phyloP scores from a whole-genome alignment of 345 rosid species.

The Raphanus sativus region DNA sequence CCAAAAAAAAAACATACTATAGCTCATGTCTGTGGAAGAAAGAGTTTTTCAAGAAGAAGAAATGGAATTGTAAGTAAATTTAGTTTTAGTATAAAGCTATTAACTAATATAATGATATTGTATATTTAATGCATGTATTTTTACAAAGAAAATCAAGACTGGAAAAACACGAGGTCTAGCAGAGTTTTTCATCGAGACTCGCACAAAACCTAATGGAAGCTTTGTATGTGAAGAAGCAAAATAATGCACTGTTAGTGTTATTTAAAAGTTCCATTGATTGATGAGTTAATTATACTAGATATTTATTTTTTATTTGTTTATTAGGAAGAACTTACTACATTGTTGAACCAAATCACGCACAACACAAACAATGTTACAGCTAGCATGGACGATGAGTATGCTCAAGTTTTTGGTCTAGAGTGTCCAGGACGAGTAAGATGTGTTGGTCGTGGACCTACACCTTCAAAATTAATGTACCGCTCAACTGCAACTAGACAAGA shows the following conservation, averaged over 20 bases:
- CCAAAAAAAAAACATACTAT: neutral
- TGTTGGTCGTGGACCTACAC: constrained; percentile 5
- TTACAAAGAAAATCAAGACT: no score
- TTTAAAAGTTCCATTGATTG: no score
- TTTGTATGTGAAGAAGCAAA: no score
- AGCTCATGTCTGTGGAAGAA: neutral
- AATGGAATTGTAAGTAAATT: neutral
- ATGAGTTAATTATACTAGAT: no score
- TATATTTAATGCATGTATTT: neutral
- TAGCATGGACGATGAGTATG: constrained; percentile 15
- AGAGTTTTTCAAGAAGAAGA: neutral
- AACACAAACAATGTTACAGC: neutral
- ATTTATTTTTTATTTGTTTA: no score
- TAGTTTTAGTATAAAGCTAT: neutral
- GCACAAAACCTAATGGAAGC: no score
- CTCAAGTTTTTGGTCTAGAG: constrained; percentile 15
- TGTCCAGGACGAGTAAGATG: neutral
- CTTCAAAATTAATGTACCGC: neutral
- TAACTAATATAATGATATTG: neutral
- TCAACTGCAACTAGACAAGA: neutral
- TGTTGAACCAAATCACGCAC: neutral
- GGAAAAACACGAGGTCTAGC: no score
- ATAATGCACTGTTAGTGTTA: no score
- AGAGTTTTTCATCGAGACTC: no score
- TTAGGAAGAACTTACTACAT: neutral